Conservation (phyloP, 352 stramenopile genomes). For the Globisporangium canariense region DNA sequence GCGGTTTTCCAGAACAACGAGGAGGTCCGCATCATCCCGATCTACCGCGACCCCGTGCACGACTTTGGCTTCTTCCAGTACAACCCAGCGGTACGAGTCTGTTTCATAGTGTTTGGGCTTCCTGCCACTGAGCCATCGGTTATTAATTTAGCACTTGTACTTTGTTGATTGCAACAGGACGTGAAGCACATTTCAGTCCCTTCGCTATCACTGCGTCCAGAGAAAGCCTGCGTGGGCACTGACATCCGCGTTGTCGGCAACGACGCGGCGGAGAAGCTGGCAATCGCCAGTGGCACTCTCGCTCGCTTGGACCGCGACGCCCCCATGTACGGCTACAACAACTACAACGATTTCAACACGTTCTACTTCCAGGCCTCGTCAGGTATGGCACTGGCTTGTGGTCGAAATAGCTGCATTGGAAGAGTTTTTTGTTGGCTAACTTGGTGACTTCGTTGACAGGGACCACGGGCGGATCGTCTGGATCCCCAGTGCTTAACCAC, state of each 20-base stretch:
- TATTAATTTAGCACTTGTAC: not conserved
- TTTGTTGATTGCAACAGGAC: slow-evolving; percentile 30
- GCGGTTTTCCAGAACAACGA: slow-evolving; percentile 94
- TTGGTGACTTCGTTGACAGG: slow-evolving; percentile 13
- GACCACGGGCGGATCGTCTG: slow-evolving; percentile 84
- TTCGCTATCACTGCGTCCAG: slow-evolving; percentile 72
- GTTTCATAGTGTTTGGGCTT: not conserved
- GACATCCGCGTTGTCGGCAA: slow-evolving; percentile 93
- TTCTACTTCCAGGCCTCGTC: slow-evolving; percentile 92
- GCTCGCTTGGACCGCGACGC: slow-evolving; percentile 89
- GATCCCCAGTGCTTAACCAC: slow-evolving; percentile 86
- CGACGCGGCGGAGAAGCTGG: slow-evolving; percentile 90
- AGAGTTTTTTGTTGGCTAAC: not conserved
- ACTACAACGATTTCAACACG: slow-evolving; percentile 93
- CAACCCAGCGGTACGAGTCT: slow-evolving; percentile 54
- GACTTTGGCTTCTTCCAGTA: slow-evolving; percentile 94
- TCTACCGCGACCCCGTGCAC: slow-evolving; percentile 92
- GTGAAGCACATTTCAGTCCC: slow-evolving; percentile 84
- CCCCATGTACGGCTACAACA: slow-evolving; percentile 87
- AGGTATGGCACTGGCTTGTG: slow-evolving; percentile 18
- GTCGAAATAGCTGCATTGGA: not conserved
- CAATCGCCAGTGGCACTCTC: slow-evolving; percentile 90
- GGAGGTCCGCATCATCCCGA: slow-evolving; percentile 88
- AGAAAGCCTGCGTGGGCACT: slow-evolving; percentile 87
- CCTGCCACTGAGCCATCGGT: not conserved